phyloP scores from a whole-genome alignment of 177 flowering plant genomes.

The Telopea speciosissima region DNA sequence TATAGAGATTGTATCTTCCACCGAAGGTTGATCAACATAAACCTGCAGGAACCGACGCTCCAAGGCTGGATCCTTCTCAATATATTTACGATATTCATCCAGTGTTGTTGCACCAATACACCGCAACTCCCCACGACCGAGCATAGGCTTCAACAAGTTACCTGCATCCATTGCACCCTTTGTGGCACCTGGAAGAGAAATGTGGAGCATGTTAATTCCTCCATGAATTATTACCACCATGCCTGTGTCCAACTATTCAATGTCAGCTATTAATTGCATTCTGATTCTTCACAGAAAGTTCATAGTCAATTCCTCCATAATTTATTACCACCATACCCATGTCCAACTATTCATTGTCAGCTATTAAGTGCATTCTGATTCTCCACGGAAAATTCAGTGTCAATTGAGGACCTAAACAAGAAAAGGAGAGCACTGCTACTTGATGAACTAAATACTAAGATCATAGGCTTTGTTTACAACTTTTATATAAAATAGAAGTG shows the following conservation, averaged over 20 bases:
- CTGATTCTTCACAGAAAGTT: no score
- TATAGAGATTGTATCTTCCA: constrained; percentile 82
- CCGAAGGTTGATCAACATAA: constrained; percentile 86
- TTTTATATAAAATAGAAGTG: not conserved
- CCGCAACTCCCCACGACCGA: constrained; percentile 87
- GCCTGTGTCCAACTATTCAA: no score
- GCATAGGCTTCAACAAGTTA: constrained; percentile 92
- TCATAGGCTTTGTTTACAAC: not conserved
- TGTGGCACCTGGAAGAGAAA: constrained; percentile 66
- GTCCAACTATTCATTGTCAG: no score
- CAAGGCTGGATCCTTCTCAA: constrained; percentile 91
- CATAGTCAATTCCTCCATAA: not conserved
- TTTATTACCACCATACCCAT: no score
- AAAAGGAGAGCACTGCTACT: not conserved
- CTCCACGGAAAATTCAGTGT: not conserved
- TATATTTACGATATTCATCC: constrained; percentile 89
- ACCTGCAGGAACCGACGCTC: constrained; percentile 97
- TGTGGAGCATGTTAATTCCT: no score
- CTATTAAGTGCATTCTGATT: no score
- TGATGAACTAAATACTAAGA: not conserved
- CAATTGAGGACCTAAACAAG: not conserved
- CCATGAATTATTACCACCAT: no score
- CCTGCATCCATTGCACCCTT: constrained; percentile 99
- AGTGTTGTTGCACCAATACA: constrained; percentile 96
- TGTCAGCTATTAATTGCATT: no score